phyloP scores from a whole-genome alignment of 441 rosid species.

The Macaranga tanarius region DNA sequence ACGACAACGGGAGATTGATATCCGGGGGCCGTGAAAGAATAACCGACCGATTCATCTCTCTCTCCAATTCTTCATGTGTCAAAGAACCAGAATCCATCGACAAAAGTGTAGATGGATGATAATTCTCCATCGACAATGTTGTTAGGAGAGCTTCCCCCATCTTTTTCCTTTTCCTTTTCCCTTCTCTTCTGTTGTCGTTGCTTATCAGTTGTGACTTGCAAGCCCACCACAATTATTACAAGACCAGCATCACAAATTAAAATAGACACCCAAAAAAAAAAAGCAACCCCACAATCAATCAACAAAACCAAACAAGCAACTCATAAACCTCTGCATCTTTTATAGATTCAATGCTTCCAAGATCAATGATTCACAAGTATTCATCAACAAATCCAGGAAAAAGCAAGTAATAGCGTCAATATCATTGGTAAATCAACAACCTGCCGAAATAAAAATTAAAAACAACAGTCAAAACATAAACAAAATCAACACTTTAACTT shows the following conservation, averaged over 20 bases:
- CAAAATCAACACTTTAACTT: background rate
- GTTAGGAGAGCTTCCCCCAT: conserved; percentile 75
- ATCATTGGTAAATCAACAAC: conserved; percentile 38
- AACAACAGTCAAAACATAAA: conserved; percentile 2
- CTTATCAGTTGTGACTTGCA: conserved; percentile 19
- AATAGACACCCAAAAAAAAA: conserved; percentile 12
- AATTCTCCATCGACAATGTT: conserved; percentile 70
- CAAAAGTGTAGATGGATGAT: conserved; percentile 80
- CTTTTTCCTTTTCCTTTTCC: conserved; percentile 12
- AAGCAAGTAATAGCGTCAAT: conserved; percentile 24
- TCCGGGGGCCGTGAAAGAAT: conserved; percentile 72
- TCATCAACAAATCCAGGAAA: conserved; percentile 34
- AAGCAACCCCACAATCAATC: conserved; percentile 46
- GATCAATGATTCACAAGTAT: conserved; percentile 31
- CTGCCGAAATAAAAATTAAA: conserved; percentile 34
- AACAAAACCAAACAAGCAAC: conserved; percentile 73
- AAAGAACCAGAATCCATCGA: conserved; percentile 81
- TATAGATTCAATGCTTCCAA: conserved; percentile 38
- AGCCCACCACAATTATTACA: conserved; percentile 27
- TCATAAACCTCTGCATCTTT: conserved; percentile 62
- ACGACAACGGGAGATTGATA: conserved; percentile 78
- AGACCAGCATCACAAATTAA: conserved; percentile 7
- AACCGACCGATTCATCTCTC: conserved; percentile 56
- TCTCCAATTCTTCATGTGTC: conserved; percentile 72
- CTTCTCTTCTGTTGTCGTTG: background rate